Evolutionary conservation across 2,329 filamentous ascomycete genomes (phyloP), one percentile per base, ranked within the genome.

Genomic region (Sarocladium kiliense): DNA sequence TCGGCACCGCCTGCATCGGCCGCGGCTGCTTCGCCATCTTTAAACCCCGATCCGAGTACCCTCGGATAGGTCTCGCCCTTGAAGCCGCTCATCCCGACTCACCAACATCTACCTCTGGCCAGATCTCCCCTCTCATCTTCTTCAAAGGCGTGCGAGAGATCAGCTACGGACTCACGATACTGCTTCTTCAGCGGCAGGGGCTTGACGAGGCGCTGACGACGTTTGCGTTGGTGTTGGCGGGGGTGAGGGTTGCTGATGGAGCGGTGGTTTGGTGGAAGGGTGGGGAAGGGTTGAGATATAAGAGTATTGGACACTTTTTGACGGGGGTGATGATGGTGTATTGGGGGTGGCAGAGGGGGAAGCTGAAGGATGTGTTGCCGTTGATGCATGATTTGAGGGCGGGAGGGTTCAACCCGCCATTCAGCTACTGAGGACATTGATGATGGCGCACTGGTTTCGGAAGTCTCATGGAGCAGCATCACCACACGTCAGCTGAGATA

Each of bases 131-230:
- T 1, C 65, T 71, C 18, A 66, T 71, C 57, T 68, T 68, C 50
- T 63, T 70, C 56, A 70, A 71, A 54, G 68, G 66, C 6, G 60
- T 68, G 9, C 66, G 69, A 2, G 69, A 71, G 55, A 42, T 70
- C 3, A 63, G 60, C 2, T 71, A 66, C 50, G 68, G 69, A 16
- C n/a, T 65, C 1, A 54, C 62, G 0, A 45, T 71, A 49, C 50
- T 68, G 23, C 60, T 57, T 14, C 54, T 71, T 16, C 65, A 70
- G 51, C 56, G 56, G 16, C 67, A 68, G 42, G 64, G 60, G 23
- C 64, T 67, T 30, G 60, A 64, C 19, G 49, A 34, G 2, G 68
- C 63, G 2, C 56, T 71, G 11, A 70, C 65, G 2, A 64, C 64
- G 0, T 60, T 69, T 36, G 61, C 64, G 1, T 63, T 60, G 0